phyloP scores from a whole-genome alignment of 768 basidiomycete species.

The Amanita brunnescens region DNA sequence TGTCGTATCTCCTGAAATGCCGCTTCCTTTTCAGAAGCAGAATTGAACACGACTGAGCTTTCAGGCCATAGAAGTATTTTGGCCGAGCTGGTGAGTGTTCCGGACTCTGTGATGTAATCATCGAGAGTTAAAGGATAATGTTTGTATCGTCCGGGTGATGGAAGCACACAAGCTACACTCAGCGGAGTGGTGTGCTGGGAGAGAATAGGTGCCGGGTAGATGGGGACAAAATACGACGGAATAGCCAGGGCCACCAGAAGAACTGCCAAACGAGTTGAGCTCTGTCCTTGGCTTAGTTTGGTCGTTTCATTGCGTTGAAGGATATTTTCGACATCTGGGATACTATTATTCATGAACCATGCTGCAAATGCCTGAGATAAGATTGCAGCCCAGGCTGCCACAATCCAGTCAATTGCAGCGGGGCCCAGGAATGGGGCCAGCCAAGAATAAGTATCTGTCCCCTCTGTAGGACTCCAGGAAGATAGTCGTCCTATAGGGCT shows the following conservation, averaged over 20 bases:
- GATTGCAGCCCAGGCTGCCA: conserved; percentile 69
- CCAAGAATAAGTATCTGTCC: conserved; percentile 55
- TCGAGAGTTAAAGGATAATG: conserved; percentile 36
- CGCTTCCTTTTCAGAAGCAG: conserved; percentile 34
- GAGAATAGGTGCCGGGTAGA: conserved; percentile 31
- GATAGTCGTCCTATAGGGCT: conserved; percentile 67
- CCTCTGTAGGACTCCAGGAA: conserved; percentile 58
- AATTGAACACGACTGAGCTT: conserved; percentile 60
- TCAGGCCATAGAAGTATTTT: conserved; percentile 75
- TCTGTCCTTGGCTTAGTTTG: background rate
- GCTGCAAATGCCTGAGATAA: conserved; percentile 41
- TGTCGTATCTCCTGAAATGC: conserved; percentile 39
- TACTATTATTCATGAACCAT: conserved; percentile 44
- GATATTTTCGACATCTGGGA: conserved; percentile 14
- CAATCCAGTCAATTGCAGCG: conserved; percentile 60
- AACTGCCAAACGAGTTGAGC: conserved; percentile 19
- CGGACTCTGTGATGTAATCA: conserved; percentile 55
- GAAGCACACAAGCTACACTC: conserved; percentile 60
- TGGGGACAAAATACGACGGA: conserved; percentile 44
- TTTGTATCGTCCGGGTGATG: conserved; percentile 33
- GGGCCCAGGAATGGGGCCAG: conserved; percentile 49
- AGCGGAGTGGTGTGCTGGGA: conserved; percentile 43
- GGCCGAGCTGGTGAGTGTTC: conserved; percentile 32
- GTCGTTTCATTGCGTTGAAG: conserved; percentile 6
- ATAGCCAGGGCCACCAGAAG: conserved; percentile 38